Percentiles rank a stretch among this genome's conserved stretches.
These are phyloP conservation scores for Tephrocybe rancida DNA, from an alignment of 768 basidiomycete genomes.

Conservation along the genomic window DNA sequence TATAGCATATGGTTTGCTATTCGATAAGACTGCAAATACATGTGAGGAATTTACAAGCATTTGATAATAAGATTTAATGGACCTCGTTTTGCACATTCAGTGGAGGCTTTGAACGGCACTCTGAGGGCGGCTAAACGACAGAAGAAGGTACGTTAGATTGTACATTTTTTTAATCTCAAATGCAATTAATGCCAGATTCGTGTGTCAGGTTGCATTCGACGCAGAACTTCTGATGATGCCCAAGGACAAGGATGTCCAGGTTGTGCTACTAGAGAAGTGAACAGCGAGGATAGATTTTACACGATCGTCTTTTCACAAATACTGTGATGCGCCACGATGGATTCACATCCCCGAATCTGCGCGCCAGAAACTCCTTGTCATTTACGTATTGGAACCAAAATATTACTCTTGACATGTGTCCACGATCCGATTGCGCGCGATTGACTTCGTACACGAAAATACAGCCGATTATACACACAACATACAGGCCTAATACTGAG, in stretches of 20 bases:
- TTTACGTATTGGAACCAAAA: no score
- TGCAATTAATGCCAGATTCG: not conserved
- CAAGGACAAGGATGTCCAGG: constrained; percentile 48
- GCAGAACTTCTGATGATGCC: constrained; percentile 54
- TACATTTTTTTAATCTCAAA: not conserved
- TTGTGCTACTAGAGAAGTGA: constrained; percentile 37
- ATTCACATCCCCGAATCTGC: no score
- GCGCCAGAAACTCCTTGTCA: no score
- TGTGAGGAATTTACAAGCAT: constrained; percentile 27
- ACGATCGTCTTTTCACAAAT: no score
- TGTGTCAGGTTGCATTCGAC: constrained; percentile 40
- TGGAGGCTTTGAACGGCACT: constrained; percentile 53
- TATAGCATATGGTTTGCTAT: constrained; percentile 44
- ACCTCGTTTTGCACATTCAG: constrained; percentile 22
- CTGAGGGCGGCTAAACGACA: constrained; percentile 47
- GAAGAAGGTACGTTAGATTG: constrained; percentile 38
- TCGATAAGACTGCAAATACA: constrained; percentile 49
- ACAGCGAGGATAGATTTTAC: no score
- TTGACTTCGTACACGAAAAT: no score
- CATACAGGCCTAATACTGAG: no score
- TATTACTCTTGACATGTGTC: no score
- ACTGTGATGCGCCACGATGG: no score
- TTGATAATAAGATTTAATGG: no score
- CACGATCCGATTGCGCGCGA: no score
- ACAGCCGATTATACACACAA: no score